A percentile compares a stretch with the other conserved stretches of the same genome.
These are phyloP conservation scores for Aspergillus calidoustus DNA, from an alignment of 2,329 filamentous ascomycete species.

Conservation along the genomic window DNA sequence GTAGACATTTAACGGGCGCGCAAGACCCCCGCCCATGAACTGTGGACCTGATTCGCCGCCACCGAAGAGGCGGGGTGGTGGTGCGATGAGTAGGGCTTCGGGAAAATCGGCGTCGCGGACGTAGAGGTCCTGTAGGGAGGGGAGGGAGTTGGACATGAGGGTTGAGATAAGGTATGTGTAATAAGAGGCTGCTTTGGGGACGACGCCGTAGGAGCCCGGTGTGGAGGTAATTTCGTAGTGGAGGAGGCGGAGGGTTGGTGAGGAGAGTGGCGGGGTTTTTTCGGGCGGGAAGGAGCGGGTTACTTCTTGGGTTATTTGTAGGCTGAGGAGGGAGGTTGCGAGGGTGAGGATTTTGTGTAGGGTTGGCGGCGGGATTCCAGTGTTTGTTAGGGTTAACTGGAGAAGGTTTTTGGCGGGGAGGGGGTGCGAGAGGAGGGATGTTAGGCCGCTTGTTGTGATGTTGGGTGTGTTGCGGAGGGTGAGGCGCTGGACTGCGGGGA, in stretches of 20 bases:
- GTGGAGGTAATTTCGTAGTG: slow-evolving; percentile 77
- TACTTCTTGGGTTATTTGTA: slow-evolving; percentile 63
- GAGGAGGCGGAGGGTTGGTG: slow-evolving; percentile 70
- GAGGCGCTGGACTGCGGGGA: slow-evolving; percentile 76
- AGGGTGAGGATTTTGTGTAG: slow-evolving; percentile 49
- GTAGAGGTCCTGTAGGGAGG: slow-evolving; percentile 75
- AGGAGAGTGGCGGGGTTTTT: slow-evolving; percentile 66
- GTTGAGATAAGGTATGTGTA: slow-evolving; percentile 87
- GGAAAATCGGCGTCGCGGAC: slow-evolving; percentile 85
- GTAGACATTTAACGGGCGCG: slow-evolving; percentile 65
- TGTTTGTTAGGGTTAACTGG: slow-evolving; percentile 72
- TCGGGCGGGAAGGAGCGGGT: slow-evolving; percentile 61
- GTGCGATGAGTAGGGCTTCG: slow-evolving; percentile 74
- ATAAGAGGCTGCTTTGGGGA: slow-evolving; percentile 64
- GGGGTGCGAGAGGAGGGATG: slow-evolving; percentile 66
- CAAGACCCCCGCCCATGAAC: slow-evolving; percentile 44
- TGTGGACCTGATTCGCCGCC: slow-evolving; percentile 36
- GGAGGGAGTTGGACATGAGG: slow-evolving; percentile 74
- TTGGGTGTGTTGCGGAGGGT: slow-evolving; percentile 72
- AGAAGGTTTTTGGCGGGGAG: slow-evolving; percentile 65
- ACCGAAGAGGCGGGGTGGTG: slow-evolving; percentile 62
- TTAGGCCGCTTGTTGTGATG: slow-evolving; percentile 73
- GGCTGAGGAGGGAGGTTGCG: slow-evolving; percentile 47
- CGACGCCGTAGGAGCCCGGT: slow-evolving; percentile 61
- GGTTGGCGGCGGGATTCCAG: slow-evolving; percentile 61